Base-by-base conservation (phyloP, 805 yeast species). In the Pichia phayaonensis region DNA sequence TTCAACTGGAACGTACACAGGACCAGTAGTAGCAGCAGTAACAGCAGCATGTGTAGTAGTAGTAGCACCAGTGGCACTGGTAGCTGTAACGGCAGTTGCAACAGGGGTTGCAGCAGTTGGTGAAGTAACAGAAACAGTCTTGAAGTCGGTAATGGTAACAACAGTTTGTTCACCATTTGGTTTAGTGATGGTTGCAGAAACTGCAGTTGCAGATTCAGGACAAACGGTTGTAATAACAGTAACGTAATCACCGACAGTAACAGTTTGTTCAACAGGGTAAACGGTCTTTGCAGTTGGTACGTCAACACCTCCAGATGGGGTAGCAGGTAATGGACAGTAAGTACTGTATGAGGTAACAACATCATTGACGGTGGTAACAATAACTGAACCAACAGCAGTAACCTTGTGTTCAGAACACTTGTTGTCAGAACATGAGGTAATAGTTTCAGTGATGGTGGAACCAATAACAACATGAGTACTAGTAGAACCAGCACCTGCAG, bases 381-480 rank as follows among this genome's bases (percentile, higher is more conserved):
- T 60, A 13, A 61, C 55, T 11, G 66, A 56, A 36, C 41, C 38
- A 31, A 42, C 47, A 23, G 46, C 41, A 20, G 50, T 34, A 26
- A 48, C 15, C 13, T 21, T 12, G 2, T 29, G 8, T 34, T 42
- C 47, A 5, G 56, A 41, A 48, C 66, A 62, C 22, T 44, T 46
- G 22, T 56, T 45, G 16, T 51, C 55, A n/a, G 59, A 56, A 47
- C 65, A 61, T n/a, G 56, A 49, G 26, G 64, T 58, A 41, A 54
- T 40, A 27, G 57, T 47, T n/a, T 55, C 46, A 27, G 47, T 54
- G 38, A 50, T 52, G 26, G 53, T 46, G n/a, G 49, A 20, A n/a
- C 45, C 40, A 16, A 42, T 27, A 12, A 42, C 23, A 20, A 42
- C 39, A n/a, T n/a, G n/a, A 5, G 31, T 36, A n/a, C 29, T 16